Conservation (phyloP, 2,329 filamentous ascomycete species). For the Phyllosticta citriasiana region DNA sequence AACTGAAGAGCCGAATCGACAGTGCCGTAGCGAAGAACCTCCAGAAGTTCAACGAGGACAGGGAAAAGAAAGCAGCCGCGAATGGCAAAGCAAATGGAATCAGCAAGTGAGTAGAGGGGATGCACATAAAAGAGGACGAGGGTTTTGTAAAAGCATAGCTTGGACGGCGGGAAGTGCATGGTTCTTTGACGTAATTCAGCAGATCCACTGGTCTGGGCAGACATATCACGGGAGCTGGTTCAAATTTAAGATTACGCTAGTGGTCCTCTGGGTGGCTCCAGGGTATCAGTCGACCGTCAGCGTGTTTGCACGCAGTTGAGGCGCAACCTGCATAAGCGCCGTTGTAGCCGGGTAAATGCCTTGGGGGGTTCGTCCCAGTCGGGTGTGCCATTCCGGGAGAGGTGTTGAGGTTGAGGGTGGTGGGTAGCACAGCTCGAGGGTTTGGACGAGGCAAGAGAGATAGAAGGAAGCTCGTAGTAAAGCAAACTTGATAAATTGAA, state of each 20-base stretch:
- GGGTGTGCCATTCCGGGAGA: background rate
- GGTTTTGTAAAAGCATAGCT: background rate
- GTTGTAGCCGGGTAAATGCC: background rate
- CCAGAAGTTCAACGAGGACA: constrained; percentile 55
- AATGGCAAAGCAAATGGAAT: constrained; percentile 18
- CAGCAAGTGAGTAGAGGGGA: constrained; percentile 8
- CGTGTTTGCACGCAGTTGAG: background rate
- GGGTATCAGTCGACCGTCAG: background rate
- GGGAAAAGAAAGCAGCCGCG: constrained; percentile 33
- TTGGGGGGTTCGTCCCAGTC: background rate
- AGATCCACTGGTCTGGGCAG: background rate
- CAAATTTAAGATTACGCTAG: background rate
- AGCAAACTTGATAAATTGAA: no score
- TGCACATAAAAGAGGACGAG: background rate
- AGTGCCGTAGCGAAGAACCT: constrained; percentile 67
- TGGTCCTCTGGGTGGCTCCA: background rate
- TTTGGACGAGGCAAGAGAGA: background rate
- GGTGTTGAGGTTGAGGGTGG: background rate
- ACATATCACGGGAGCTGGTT: background rate
- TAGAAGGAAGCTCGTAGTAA: background rate
- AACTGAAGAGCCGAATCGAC: constrained; percentile 72
- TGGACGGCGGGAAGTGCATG: background rate
- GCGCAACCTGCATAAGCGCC: background rate
- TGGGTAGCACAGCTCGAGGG: background rate
- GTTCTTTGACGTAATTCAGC: background rate